Evolutionary conservation across 2,329 filamentous ascomycete genomes (phyloP), one percentile per base, ranked within the genome.

Genomic region (Fusarium sp.): DNA sequence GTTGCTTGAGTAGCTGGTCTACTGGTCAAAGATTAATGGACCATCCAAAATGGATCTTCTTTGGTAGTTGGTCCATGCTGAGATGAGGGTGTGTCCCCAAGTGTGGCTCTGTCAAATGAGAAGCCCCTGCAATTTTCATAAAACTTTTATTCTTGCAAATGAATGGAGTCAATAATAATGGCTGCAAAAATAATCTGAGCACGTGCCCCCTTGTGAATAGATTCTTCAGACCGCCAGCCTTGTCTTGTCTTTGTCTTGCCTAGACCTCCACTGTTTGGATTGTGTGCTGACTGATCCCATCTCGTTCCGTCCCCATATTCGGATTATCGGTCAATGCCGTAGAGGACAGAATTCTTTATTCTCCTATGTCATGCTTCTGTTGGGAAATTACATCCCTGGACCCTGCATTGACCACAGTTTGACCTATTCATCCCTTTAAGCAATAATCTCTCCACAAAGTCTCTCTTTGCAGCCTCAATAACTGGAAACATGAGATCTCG

Each of bases 311-410:
- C 42, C 18, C 49, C 32, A 52, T 52, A 52, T 42, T 24, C 20
- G 42, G 42, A 44, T 9, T n/a, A 38, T 38, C 34, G 34, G 34
- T 38, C 34, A 38, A 38, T 38, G 34, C 18, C 34, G 34, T 10
- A 16, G n/a, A 44, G 22, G 20, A 47, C 45, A 59, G 43, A 45
- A 57, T 42, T 52, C 68, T 63, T 64, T 72, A 70, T 72, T 63
- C 66, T 72, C 73, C 68, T 75, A 73, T 73, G 64, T 60, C 55
- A 49, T 75, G 59, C 71, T 68, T 73, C 72, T 75, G 73, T 75
- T 75, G 73, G 73, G 73, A 75, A 60, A 75, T 75, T 75, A 73
- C 72, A 65, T 51, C 63, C 65, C 53, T 46, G 40, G 59, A 62
- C 60, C 70, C 63, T 75, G 73, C 73, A 74, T 75, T 60, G 63